These are phyloP conservation scores for Hypericum androsaemum DNA, from an alignment of 345 rosid species.

Conservation along the genomic window DNA sequence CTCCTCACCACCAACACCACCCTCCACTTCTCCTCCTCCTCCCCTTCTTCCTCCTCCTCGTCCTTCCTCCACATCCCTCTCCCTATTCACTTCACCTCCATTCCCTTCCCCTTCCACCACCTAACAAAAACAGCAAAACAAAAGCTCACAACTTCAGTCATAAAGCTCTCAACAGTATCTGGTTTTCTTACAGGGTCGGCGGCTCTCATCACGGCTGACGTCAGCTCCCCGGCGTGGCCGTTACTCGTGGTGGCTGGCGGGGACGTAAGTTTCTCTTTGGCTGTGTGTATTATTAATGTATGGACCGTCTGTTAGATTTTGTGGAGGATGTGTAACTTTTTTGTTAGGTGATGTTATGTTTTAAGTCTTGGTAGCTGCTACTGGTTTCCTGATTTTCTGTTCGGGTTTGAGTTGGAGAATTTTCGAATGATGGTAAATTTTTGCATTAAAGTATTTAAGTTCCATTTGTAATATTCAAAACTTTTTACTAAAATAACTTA, in stretches of 20 bases:
- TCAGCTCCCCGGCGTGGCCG: constrained; percentile 30
- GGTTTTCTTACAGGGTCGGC: constrained; percentile 31
- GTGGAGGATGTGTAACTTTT: constrained; percentile 12
- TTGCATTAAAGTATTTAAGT: too few species aligned
- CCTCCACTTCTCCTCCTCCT: constrained; percentile 10
- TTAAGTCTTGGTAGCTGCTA: constrained; percentile 3
- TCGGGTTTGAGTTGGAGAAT: not conserved
- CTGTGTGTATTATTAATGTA: constrained; percentile 16
- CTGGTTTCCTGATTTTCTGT: not conserved
- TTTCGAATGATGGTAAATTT: not conserved
- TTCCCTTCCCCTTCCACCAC: constrained; percentile 22
- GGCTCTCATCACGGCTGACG: constrained; percentile 44
- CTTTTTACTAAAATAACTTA: too few species aligned
- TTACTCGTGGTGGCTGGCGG: constrained; percentile 4
- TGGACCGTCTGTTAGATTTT: constrained; percentile 7
- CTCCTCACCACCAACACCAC: not conserved
- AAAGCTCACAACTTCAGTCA: constrained; percentile 8
- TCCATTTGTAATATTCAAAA: too few species aligned
- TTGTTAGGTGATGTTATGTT: constrained; percentile 1
- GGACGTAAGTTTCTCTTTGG: constrained; percentile 7
- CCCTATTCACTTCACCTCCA: constrained; percentile 14
- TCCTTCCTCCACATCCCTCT: constrained; percentile 44
- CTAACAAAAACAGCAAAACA: constrained; percentile 10
- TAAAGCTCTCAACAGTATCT: not conserved
- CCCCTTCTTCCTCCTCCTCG: constrained; percentile 23